Base-by-base conservation (phyloP, 129 eudicot species). In the Rutidosis leptorrhynchoides region DNA sequence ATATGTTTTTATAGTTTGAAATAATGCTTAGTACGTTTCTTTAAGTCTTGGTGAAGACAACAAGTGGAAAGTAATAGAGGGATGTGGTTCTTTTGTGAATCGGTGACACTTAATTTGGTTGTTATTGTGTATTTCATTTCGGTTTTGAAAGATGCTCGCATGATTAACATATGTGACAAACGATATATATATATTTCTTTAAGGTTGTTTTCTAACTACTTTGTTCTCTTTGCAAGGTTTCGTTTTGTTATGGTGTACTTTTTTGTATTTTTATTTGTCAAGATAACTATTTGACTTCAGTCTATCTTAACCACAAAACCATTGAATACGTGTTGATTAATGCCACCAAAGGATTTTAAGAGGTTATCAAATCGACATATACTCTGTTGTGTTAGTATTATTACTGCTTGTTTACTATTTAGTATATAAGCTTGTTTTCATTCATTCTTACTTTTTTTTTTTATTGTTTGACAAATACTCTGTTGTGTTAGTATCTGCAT, bases 401-500 rank as follows among this genome's bases (percentile, higher is more conserved):
- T n/a, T 60, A 10, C 35, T 10, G 33, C 49, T 49, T 60, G 48
- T 61, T 61, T 61, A 33, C 66, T 40, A 21, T 60, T 32, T 20
- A 26, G 27, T 19, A 20, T 33, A 30, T 33, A 62, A 62, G 28
- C 51, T 35, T 62, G 12, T 35, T 62, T 62, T 35, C 24, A 16
- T 29, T 58, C 12, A 2, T 61, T 62, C 51, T 62, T 62, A 19
- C 19, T n/a, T 29, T 7, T 65, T 5, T 26, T 12, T 40, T 10
- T 40, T 40, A n/a, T n/a, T 10, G 16, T 37, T 11, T 37, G 45
- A 37, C 45, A 37, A 10, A 37, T 37, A 40, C 46, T 40, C 46
- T 40, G 12, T 2, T 40, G 46, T 40, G 3, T 7, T 43, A 4
- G 59, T 17, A 15, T 28, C 51, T 11, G 55, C 59, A 48, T 66